Evolutionary conservation across 2,329 filamentous ascomycete species (phyloP), one percentile per base, ranked within the genome.

Genomic region (Ilyonectria robusta): DNA sequence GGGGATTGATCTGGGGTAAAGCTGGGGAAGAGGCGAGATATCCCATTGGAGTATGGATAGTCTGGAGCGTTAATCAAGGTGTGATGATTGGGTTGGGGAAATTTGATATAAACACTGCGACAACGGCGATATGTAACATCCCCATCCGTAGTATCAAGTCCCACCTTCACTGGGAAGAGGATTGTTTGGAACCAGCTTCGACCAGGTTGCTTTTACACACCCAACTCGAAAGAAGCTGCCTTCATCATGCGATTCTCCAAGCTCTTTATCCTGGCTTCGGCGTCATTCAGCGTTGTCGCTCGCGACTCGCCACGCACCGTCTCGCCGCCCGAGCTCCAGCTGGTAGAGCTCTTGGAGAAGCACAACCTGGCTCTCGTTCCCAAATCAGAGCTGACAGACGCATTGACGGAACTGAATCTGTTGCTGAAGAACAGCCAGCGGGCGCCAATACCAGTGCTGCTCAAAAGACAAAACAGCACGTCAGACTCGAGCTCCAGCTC

Each of bases 311-410:
- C 69, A 23, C 56, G 63, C 26, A 72, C 75, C 1, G 66, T 69
- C 17, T 78, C 77, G 17, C 65, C 73, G 8, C 75, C 77, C 23
- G 81, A 82, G 57, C 61, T 81, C 13, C 77, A 82, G 19, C 79
- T 84, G 23, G 81, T 82, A 23, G 81, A 81, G 50, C 71, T 82
- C 50, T 73, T 85, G 46, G 80, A 79, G 48, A 84, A 79, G 72
- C 82, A 84, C 71, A 83, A 84, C 59, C 75, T 84, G 35, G 83
- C 80, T 31, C 72, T 84, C 56, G 83, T 84, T 8, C 83, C 83
- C 37, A 78, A 81, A n/a, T 82, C 81, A 51, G 82, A 84, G 61
- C 80, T 84, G 60, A 83, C 82, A n/a, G 82, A 84, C 47, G 82
- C 80, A 1, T 67, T 84, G 17, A 80, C 79, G 6, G 82, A 84